Conservation (phyloP, 1,284 basidiomycete genomes). For the Acaromyces ingoldii region DNA sequence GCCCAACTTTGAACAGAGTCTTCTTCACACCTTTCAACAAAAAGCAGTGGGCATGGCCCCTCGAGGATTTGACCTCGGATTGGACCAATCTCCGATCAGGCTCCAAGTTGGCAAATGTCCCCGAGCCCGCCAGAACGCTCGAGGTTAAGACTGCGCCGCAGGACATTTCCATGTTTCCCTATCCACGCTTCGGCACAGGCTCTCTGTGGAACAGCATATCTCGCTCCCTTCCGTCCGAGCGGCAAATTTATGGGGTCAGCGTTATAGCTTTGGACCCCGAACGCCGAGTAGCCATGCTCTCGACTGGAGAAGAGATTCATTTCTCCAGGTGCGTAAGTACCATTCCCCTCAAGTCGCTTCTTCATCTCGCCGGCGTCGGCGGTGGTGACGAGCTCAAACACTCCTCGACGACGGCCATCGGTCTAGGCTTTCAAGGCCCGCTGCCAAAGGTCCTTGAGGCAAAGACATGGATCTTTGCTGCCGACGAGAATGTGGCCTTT, state of each 20-base stretch:
- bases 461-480: slow-evolving; percentile 1
- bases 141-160: not conserved
- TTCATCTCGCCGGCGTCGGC: not conserved
- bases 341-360: not conserved
- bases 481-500: not conserved
- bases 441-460: not conserved
- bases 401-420: slow-evolving; percentile 2
- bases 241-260: not conserved
- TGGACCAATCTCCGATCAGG: slow-evolving; percentile 4
- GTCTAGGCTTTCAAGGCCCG: not conserved
- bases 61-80: not conserved
- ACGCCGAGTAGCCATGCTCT: not conserved
- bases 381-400: not conserved
- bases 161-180: not conserved
- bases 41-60: slow-evolving; percentile 6
- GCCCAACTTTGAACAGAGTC: not conserved
- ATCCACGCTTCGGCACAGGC: slow-evolving; percentile 1
- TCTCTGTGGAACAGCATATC: not conserved
- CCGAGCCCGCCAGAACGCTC: not conserved
- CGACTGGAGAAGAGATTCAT: not conserved
- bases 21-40: slow-evolving; percentile 3
- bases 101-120: not conserved
- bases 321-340: slow-evolving; percentile 1
- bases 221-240: not conserved
- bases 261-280: not conserved